Evolutionary conservation across 2,329 filamentous ascomycete genomes (phyloP), one percentile per base, ranked within the genome.

Genomic region (Sclerotinia minor): DNA sequence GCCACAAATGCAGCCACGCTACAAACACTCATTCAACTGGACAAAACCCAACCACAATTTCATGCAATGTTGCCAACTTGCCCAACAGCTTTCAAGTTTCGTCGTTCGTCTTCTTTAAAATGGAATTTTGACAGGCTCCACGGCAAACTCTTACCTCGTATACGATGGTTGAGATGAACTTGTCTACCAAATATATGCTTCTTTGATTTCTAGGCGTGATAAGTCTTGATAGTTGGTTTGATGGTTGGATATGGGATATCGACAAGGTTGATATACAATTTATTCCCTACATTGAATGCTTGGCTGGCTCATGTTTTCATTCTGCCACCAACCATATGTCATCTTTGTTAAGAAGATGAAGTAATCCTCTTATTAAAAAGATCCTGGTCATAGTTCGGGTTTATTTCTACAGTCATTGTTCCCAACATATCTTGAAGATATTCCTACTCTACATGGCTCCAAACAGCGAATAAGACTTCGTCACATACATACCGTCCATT

Each of bases 61-160:
- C 8, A 61, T 61, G 59, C 59, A 61, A 61, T 35, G n/a, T 47
- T 24, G 59, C 29, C 45, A 61, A 38, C 59, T 61, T 50, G 21
- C 5, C 5, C 45, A 61, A 49, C 21, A 38, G 0, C 21, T 50
- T 38, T 11, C 29, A 19, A 35, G 17, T 21, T 21, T 29, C 13
- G 2, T 55, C 53, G 17, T 21, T 29, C 13, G 2, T 55, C 53
- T 38, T 19, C 53, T n/a, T 38, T 19, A n/a, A 55, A 55, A 38
- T 11, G n/a, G n/a, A 13, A n/a, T 35, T 6, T 29, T n/a, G 32
- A 38, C 19, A 55, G 11, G 53, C 9, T 11, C 24, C 1, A n/a
- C 5, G 38, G 21, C 53, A 55, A 55, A 21, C 38, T 55, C 11
- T n/a, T n/a, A 55, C 21, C 53, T 38, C 32, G 13, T 41, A 41